Base-by-base conservation (phyloP, 2,329 filamentous ascomycete species). In the Pyrenochaeta sp. region DNA sequence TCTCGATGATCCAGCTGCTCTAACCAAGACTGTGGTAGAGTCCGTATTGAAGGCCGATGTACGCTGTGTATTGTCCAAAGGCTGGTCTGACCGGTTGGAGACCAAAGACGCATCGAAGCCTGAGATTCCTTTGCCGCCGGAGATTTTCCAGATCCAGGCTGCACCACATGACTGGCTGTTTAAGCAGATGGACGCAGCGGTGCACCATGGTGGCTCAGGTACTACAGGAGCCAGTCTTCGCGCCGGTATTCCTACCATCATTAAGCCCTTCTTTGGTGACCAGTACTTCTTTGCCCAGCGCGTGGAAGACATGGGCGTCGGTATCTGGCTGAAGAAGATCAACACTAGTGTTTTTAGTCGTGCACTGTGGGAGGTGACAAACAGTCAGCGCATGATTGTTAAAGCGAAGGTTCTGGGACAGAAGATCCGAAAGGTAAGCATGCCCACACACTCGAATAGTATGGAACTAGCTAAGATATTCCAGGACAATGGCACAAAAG, bases 161-260 rank as follows among this genome's bases (percentile, higher is more conserved):
- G 93, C 91, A 2, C 95, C 95, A 0, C 95, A 99, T 68, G 95
- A 98, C 78, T 99, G 95, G 95, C 82, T 99, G 1, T 99, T 99
- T 77, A 83, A 82, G 33, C 93, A 97, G 71, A 91, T 99, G 51
- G 95, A 99, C 69, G 95, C 94, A 4, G 94, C 91, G 2, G 92
- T 91, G 7, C 95, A 99, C 72, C 95, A 99, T 70, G 95, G 95
- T 42, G 95, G 95, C 4, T 91, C 92, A 4, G 95, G 95, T 1
- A 99, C 95, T 0, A 99, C 95, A 0, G 95, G 95, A 1, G 95
- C 95, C 0, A 96, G 92, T 74, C 81, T 99, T 43, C 85, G 95
- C 46, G 93, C 93, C 0, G 95, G 95, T 2, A 86, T 97, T 4
- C 95, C 95, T 0, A 98, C 95, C 0, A 93, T 99, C 60, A 90